A percentile compares a stretch with the other conserved stretches of the same genome.
Conservation (phyloP, 2,329 filamentous ascomycete genomes). For the Huntiella bhutanensis region DNA sequence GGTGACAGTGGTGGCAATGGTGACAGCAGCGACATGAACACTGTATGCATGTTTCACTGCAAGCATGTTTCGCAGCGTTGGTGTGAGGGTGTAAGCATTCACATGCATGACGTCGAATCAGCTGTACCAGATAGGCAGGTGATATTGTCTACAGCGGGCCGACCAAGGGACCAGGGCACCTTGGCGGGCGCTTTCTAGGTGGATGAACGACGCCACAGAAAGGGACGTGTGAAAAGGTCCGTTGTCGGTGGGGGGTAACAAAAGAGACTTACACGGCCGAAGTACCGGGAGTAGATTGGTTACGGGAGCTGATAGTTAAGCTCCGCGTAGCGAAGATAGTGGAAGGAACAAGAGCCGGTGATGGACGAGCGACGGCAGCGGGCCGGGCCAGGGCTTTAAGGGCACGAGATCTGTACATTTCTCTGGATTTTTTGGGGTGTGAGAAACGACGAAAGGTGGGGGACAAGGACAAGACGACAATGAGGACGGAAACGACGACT, state of each 20-base stretch:
- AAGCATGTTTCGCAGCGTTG: not conserved
- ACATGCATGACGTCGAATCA: no score
- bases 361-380: constrained; percentile 6
- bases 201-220: no score
- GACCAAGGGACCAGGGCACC: not conserved
- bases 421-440: not conserved
- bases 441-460: not conserved
- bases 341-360: constrained; percentile 11
- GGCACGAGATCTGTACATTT: constrained; percentile 11
- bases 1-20: no score
- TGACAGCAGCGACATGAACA: no score
- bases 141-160: constrained; percentile 1
- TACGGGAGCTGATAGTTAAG: constrained; percentile 9
- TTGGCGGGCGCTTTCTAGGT: no score
- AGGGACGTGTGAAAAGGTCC: not conserved
- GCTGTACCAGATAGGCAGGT: constrained; percentile 3
- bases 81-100: not conserved
- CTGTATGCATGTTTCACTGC: no score
- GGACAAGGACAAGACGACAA: not conserved
- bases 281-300: constrained; percentile 13
- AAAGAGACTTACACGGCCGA: constrained; percentile 10
- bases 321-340: constrained; percentile 7
- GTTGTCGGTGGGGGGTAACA: not conserved
- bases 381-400: constrained; percentile 9
- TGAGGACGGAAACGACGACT: not conserved